phyloP scores from a whole-genome alignment of 2,329 filamentous ascomycete species.

The Colletotrichum melonis region DNA sequence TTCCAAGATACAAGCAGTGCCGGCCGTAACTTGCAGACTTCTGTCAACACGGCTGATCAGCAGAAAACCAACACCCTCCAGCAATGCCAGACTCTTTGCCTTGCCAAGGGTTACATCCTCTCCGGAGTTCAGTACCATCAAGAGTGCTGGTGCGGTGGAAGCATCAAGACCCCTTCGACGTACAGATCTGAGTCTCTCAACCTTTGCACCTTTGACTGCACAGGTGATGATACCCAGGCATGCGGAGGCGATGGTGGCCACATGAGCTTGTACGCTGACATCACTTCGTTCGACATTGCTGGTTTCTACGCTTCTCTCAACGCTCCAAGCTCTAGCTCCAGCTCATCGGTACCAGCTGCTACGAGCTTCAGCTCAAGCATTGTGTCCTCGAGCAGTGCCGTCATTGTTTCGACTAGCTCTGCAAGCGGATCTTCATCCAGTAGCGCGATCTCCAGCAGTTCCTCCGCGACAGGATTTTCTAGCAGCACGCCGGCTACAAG shows the following conservation, averaged over 20 bases:
- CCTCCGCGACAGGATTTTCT: neutral
- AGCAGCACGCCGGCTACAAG: constrained; percentile 28
- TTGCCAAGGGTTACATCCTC: constrained; percentile 44
- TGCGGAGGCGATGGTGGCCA: constrained; percentile 47
- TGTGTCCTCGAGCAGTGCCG: constrained; percentile 28
- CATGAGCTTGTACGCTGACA: constrained; percentile 47
- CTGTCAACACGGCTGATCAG: constrained; percentile 40
- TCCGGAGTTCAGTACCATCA: constrained; percentile 48
- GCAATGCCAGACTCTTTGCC: constrained; percentile 45
- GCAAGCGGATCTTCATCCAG: neutral
- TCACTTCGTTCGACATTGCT: constrained; percentile 41
- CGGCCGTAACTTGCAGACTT: constrained; percentile 46
- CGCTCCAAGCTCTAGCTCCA: constrained; percentile 24
- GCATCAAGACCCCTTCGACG: constrained; percentile 38
- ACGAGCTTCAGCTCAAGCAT: constrained; percentile 18
- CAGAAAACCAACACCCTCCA: constrained; percentile 46
- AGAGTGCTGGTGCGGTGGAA: constrained; percentile 46
- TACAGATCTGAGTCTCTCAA: constrained; percentile 41
- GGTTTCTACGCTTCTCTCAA: constrained; percentile 36
- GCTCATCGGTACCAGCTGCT: constrained; percentile 7
- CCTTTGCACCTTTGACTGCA: constrained; percentile 44
- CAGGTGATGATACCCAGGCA: constrained; percentile 42
- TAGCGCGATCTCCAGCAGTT: neutral
- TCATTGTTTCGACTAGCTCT: neutral
- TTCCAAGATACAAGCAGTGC: constrained; percentile 46